Base-by-base conservation (phyloP, 306 rosid species). In the Prunus armeniaca region DNA sequence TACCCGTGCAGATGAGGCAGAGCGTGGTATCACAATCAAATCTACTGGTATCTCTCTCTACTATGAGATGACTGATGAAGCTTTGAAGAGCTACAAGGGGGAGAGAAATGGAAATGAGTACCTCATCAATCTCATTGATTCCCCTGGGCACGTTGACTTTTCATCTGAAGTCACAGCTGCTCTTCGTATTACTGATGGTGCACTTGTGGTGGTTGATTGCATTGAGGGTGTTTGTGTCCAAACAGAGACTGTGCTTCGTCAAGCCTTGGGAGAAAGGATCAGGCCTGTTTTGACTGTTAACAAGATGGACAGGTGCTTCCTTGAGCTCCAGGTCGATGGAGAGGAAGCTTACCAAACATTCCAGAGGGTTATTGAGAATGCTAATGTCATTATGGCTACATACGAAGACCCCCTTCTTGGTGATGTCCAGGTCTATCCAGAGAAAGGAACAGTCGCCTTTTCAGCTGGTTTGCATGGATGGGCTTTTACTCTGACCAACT, bases 391-490 rank as follows among this genome's bases (percentile, higher is more conserved):
- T 79, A 95, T 95, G 99, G 97, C 99, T n/a, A 95, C 99, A 0
- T 92, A 94, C 22, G 98, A 94, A 81, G 98, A 91, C 76, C 93
- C 97, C 2, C 87, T 94, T 6, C 93, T 94, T 3, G 97, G 98
- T 65, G 98, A 95, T 79, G 91, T 87, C 55, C 65, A 27, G 85
- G 98, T 95, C 15, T 95, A 92, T 72, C 97, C 97, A 0, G 97
- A 95, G 89, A 95, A 95, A 72, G 98, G 98, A 57, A 95, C 98
- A 0, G 96, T 94, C 22, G 96, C 96, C 25, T 95, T 92, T 75
- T 95, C 97, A 43, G 98, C 98, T n/a, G 96, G 98, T 79, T 30
- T 95, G 91, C 98, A 95, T 0, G 98, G 97, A 0, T 95, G 98
- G 98, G 97, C 97, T 1, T 95, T 95, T 57, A 92, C 98, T 14